A percentile compares a stretch with the other conserved stretches of the same genome.
Evolutionary conservation across 495 filamentous ascomycete genomes (phyloP).

Genomic region (Lasiosphaeria hispida): DNA sequence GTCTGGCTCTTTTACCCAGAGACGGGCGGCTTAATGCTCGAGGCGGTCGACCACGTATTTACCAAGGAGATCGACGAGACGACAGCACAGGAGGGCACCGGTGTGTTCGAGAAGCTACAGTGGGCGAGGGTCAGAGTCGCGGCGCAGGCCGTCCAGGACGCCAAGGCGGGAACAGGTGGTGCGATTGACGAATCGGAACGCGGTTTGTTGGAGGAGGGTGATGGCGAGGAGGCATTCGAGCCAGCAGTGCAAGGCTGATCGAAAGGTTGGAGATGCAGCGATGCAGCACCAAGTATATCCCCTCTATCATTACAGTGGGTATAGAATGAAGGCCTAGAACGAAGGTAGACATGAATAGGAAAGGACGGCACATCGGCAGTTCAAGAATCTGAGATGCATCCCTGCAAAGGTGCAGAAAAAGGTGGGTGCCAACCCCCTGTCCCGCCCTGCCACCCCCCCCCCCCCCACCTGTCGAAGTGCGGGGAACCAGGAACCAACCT

Average conservation of each 20-base stretch:
- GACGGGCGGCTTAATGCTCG: conserved; percentile 50
- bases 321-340: too few relatives aligned
- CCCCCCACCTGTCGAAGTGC: too few relatives aligned
- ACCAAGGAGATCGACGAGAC: conserved; percentile 30
- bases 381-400: too few relatives aligned
- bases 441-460: background rate
- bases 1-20: conserved; percentile 65
- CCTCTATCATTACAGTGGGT: too few relatives aligned
- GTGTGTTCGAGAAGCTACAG: conserved; percentile 18
- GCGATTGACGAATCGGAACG: conserved; percentile 7
- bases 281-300: too few relatives aligned
- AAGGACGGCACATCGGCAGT: too few relatives aligned
- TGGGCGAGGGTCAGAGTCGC: conserved; percentile 26
- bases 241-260: background rate
- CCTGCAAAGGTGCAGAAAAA: too few relatives aligned
- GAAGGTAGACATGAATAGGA: too few relatives aligned
- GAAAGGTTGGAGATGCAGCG: too few relatives aligned
- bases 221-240: background rate
- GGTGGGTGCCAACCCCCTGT: too few relatives aligned
- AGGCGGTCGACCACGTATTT: conserved; percentile 52
- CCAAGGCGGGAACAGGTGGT: background rate
- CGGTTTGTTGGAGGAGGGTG: conserved; percentile 11
- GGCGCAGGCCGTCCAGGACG: conserved; percentile 17
- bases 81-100: background rate
- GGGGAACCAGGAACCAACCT: background rate